Conservation (phyloP, 1,139 yeast genomes). For the Lipomyces yarrowii region DNA sequence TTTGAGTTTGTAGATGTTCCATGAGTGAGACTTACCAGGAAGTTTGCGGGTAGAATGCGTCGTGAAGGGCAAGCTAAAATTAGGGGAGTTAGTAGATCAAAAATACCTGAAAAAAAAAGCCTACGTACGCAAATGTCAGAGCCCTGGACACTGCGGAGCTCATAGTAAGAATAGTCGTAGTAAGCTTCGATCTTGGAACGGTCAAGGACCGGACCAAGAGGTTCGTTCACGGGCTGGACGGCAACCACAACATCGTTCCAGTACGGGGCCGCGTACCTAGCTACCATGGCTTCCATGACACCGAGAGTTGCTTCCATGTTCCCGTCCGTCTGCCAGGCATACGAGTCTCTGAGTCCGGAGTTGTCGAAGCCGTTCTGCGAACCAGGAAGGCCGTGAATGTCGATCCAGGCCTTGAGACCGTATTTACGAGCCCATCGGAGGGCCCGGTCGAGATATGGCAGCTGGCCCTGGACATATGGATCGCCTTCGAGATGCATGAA, state of each 20-base stretch:
- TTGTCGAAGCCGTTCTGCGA: slow-evolving; percentile 96
- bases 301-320: slow-evolving; percentile 57
- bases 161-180: slow-evolving; percentile 56
- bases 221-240: slow-evolving; percentile 86
- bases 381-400: slow-evolving; percentile 96
- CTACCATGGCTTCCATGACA: slow-evolving; percentile 49
- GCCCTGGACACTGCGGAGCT: slow-evolving; percentile 51
- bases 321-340: slow-evolving; percentile 51
- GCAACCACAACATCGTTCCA: slow-evolving; percentile 78
- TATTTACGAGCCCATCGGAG: slow-evolving; percentile 69
- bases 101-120: not conserved
- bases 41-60: slow-evolving; percentile 60
- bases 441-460: slow-evolving; percentile 69
- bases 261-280: slow-evolving; percentile 66
- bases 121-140: slow-evolving; percentile 48
- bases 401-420: slow-evolving; percentile 81
- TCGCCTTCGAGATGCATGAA: slow-evolving; percentile 64
- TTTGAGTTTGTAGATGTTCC: slow-evolving; percentile 1
- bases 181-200: slow-evolving; percentile 60
- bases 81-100: slow-evolving; percentile 32
- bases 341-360: slow-evolving; percentile 76
- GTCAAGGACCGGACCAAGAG: slow-evolving; percentile 69
- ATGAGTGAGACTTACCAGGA: slow-evolving; percentile 16
- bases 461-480: slow-evolving; percentile 90
- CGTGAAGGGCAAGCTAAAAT: slow-evolving; percentile 56